These are phyloP conservation scores for Lepidium africanum DNA, from an alignment of 345 rosid genomes.

Conservation along the genomic window DNA sequence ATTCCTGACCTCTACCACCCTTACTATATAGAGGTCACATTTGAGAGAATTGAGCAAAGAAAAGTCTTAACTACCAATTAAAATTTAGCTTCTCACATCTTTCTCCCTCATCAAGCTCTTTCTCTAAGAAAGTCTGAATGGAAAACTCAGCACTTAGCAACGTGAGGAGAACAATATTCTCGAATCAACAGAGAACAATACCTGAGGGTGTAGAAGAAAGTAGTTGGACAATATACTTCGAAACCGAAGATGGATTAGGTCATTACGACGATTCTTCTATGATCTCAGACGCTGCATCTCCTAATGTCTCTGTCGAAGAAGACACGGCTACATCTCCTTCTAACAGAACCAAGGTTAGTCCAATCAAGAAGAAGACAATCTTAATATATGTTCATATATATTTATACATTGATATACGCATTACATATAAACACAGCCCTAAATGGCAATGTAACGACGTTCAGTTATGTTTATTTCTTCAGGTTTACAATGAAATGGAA, in stretches of 20 bases:
- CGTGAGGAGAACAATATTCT: constrained; percentile 2
- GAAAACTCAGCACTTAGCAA: constrained; percentile 22
- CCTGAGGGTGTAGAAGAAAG: constrained; percentile 24
- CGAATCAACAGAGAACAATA: constrained; percentile 15
- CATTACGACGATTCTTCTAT: constrained; percentile 21
- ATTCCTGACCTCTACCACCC: background rate
- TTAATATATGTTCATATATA: background rate
- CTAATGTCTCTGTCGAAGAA: constrained; percentile 12
- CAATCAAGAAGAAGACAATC: background rate
- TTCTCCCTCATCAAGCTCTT: too few species aligned
- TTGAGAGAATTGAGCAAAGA: background rate
- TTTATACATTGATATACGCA: background rate
- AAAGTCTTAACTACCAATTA: constrained; percentile 7
- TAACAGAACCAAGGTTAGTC: constrained; percentile 25
- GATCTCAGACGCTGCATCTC: constrained; percentile 34
- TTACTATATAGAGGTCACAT: constrained; percentile 12
- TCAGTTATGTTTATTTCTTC: background rate
- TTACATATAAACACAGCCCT: background rate
- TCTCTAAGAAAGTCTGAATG: constrained; percentile 11
- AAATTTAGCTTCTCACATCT: too few species aligned
- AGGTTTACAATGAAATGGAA: constrained; percentile 35
- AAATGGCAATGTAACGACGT: background rate
- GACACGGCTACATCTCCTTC: constrained; percentile 32
- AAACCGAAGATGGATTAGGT: constrained; percentile 11
- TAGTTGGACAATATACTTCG: constrained; percentile 30